phyloP scores from a whole-genome alignment of 495 filamentous ascomycete species.

The Paragyromitra xinjiangensis region DNA sequence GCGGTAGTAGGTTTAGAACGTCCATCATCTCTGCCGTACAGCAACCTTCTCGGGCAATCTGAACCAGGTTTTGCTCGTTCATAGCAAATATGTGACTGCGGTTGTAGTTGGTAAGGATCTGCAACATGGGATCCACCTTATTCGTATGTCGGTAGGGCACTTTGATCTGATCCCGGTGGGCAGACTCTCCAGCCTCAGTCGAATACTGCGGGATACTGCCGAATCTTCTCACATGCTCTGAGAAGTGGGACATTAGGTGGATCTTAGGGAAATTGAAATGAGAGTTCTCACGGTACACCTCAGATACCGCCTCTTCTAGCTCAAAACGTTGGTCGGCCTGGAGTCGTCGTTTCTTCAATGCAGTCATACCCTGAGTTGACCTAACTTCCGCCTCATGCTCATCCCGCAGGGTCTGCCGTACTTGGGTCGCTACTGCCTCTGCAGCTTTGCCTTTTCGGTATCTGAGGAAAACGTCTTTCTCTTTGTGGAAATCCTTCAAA shows the following conservation, averaged over 20 bases:
- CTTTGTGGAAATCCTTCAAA: background rate
- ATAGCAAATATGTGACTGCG: background rate
- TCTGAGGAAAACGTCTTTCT: background rate
- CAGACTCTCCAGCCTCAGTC: background rate
- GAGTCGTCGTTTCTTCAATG: background rate
- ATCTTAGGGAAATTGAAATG: background rate
- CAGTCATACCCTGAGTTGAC: background rate
- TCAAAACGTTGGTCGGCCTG: background rate
- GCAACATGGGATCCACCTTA: background rate
- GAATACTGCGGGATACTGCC: slow-evolving; percentile 6
- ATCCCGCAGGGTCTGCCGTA: background rate
- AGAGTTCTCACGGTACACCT: background rate
- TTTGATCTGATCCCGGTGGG: background rate
- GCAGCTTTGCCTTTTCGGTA: background rate
- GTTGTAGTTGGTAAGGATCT: background rate
- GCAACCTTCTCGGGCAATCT: background rate
- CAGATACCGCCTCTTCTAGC: background rate
- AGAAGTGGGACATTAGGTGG: background rate
- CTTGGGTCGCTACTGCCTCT: background rate
- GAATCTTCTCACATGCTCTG: background rate
- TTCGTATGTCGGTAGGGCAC: background rate
- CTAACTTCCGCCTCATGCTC: background rate
- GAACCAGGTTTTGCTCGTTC: background rate
- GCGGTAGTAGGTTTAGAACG: background rate
- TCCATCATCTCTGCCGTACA: background rate